Base-by-base conservation (phyloP, 2,329 filamentous ascomycete species). In the Annulohypoxylon truncatum region DNA sequence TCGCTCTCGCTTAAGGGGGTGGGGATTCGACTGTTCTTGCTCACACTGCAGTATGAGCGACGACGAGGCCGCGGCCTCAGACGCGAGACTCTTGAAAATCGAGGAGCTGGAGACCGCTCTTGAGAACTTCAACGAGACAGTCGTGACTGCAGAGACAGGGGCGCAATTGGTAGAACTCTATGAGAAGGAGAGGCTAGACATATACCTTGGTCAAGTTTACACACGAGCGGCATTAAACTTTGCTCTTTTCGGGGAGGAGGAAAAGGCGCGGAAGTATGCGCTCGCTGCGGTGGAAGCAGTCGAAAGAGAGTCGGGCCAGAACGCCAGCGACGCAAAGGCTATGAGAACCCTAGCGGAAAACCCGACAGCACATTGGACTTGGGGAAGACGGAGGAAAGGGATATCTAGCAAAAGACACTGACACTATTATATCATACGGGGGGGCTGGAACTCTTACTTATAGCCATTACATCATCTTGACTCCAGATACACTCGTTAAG, bases 1-100 rank as follows among this genome's bases (percentile, higher is more conserved):
- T 4, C 76, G 75, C 4, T 60, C 68, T 2, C 74, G 74, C 3
- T 74, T 81, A 10, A 48, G 51, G 2, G 69, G 69, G 6, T 80
- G 79, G 79, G 79, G 78, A 0, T 81, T 80, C 33, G 68, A 71
- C 12, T 82, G 80, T 64, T 56, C 62, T 1, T 82, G 80, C 61
- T 12, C 66, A 2, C 73, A 77, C 7, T 82, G 79, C 70, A 61
- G 50, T 7, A 52, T 72, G 24, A 22, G 62, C 6, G 54, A 56
- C 1, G 46, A 63, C 2, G 71, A 73, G 1, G 20, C 31, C 0
- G 72, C 66, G 0, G 72, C 68, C 0, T 81, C 79, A 0, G 79
- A 82, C 63, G 90, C 93, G 75, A 92, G 95, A 79, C 83, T 90
- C 69, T 84, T 83, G 10, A 92, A 94, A 82, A 91, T 94, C 22